These are phyloP conservation scores for Trichosporon sp. DNA, from an alignment of 1,284 basidiomycete genomes.

Conservation along the genomic window DNA sequence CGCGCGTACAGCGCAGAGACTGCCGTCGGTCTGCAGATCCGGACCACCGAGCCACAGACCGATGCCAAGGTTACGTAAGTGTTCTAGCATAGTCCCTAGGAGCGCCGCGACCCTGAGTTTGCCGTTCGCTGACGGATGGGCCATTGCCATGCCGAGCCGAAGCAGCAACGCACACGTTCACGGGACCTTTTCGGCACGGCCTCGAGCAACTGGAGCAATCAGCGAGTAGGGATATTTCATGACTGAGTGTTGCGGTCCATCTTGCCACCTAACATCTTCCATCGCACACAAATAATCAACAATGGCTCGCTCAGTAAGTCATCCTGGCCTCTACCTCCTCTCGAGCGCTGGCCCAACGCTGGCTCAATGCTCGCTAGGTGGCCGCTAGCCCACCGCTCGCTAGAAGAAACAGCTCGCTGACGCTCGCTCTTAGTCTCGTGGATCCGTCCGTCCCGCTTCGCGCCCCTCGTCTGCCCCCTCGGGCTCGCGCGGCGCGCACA, in stretches of 20 bases:
- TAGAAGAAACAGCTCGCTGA: constrained; percentile 8
- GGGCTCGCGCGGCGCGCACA: constrained; percentile 29
- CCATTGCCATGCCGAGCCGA: not conserved
- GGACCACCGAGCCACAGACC: not conserved
- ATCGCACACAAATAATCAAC: constrained; percentile 6
- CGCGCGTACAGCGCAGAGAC: too few species aligned
- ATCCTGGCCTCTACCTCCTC: not conserved
- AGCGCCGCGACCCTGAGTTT: not conserved
- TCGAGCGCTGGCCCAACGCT: too few species aligned
- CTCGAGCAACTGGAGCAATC: not conserved
- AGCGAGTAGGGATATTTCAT: constrained; percentile 5
- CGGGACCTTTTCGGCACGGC: not conserved
- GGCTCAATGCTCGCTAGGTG: too few species aligned
- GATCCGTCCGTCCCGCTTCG: constrained; percentile 42
- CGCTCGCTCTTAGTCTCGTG: constrained; percentile 29
- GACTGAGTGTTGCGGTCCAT: not conserved
- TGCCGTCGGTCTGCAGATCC: not conserved
- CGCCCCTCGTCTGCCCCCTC: constrained; percentile 23
- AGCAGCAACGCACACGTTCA: not conserved
- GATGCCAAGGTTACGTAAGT: not conserved
- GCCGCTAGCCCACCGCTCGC: too few species aligned
- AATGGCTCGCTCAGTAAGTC: constrained; percentile 34
- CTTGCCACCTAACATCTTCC: constrained; percentile 15
- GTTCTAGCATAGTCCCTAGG: not conserved
- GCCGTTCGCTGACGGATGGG: not conserved